Evolutionary conservation across 441 rosid genomes (phyloP), one percentile per base, ranked within the genome.

Genomic region (Lepidium campestre): DNA sequence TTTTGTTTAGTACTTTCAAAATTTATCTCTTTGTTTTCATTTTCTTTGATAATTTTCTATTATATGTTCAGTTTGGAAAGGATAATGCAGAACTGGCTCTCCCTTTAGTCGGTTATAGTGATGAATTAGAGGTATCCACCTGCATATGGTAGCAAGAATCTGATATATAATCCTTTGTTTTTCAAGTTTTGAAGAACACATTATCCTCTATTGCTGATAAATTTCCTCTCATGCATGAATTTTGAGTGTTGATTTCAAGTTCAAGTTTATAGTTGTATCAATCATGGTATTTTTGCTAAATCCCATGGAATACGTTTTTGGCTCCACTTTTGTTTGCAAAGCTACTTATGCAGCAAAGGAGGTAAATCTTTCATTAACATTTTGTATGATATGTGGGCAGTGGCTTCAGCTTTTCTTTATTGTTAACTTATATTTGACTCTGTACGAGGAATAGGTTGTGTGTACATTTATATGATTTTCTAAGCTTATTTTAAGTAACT

Each of bases 291-390:
- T 54, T 36, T 63, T 71, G 60, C 91, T 91, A 97, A 82, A 68
- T 54, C 97, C 97, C 49, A 88, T 91, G 96, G 96, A 94, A 74
- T 91, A 80, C 78, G 92, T 91, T 70, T 91, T 91, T 79, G 97
- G 99, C 70, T 90, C 94, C 37, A 91, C 96, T 36, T 94, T 89
- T 73, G 89, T 94, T 68, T 94, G 99, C 91, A 91, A 86, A 79
- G 83, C 78, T 47, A 76, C 67, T 68, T 86, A 91, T 63, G 88
- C 87, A 45, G 99, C 97, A 58, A 86, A 94, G 78, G 92, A 89
- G 93, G 99, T 94, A 83, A 67, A 70, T 55, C 7, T 59, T 22
- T 44, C 25, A 42, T 29, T 37, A 42, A 15, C 27, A 62, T 54
- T 62, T 44, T 19, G 20, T 41, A 54, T 62, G 18, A 23, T 13